Base-by-base conservation (phyloP, 768 basidiomycete genomes). In the Artomyces pyxidatus region DNA sequence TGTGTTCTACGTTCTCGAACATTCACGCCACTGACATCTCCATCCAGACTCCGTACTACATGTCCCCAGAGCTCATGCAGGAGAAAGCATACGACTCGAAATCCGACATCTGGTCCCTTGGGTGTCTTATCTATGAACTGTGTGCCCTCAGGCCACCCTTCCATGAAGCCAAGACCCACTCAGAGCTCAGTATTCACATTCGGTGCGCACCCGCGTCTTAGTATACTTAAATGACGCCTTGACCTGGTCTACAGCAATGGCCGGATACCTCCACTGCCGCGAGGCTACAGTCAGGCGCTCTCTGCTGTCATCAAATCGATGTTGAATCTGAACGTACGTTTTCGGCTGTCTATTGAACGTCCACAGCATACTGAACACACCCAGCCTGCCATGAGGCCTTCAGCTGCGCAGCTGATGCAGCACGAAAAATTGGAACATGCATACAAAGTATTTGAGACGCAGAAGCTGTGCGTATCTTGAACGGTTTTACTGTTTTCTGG, bases 31-130 rank as follows among this genome's bases (percentile, higher is more conserved):
- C 28, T 30, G 9, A 21, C n/a, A 29, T 21, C 19, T 17, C 14
- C n/a, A 4, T 12, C n/a, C 58, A 97, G 93, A 99, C 96, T 3
- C 96, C 96, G 3, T 94, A 98, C 63, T 98, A 99, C 71, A 98
- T 99, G 96, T 96, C 93, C 1, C 96, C 96, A 0, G 95, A 99
- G 65, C 76, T 98, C 28, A 91, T 97, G 80, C 90, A 89, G 69
- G 95, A 98, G 63, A 93, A 90, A 63, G 81, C 90, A 3, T 99
- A 99, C 67, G 96, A 97, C 68, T 86, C 90, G 6, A 99, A 98
- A 69, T 92, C 89, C 0, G 96, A 99, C 61, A 97, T 99, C 42
- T 99, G 96, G 96, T 94, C 91, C 4, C 75, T 98, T 25, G 96
- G 96, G 1, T 99, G 96, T 67, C 75, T 98, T 26, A 89, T 97